phyloP scores from a whole-genome alignment of 139 green algal species.

The Chlorella sp. region DNA sequence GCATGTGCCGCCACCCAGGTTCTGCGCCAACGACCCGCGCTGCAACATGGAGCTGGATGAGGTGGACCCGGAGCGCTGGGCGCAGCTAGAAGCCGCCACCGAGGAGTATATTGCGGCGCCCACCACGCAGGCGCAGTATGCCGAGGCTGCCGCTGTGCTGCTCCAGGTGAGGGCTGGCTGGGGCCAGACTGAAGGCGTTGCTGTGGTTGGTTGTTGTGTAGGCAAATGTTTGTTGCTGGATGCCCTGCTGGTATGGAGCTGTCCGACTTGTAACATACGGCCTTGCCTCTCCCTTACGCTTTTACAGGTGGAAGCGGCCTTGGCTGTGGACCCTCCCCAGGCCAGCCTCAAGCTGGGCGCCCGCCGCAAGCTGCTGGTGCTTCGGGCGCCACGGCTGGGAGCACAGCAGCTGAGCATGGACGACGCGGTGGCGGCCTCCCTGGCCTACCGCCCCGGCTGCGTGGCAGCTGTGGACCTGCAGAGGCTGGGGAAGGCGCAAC shows the following conservation, averaged over 20 bases:
- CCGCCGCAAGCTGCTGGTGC: constrained; percentile 11
- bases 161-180: not conserved
- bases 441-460: not conserved
- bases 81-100: constrained; percentile 67
- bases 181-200: not conserved
- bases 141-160: constrained; percentile 59
- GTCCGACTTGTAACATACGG: too few species aligned
- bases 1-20: constrained; percentile 39
- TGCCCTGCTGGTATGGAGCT: too few species aligned
- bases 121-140: constrained; percentile 48
- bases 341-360: not conserved
- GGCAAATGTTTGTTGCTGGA: too few species aligned
- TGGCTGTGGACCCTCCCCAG: not conserved
- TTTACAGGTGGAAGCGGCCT: not conserved
- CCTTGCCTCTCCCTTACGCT: not conserved
- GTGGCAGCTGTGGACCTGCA: constrained; percentile 9
- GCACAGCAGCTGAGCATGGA: not conserved
- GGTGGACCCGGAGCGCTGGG: constrained; percentile 74
- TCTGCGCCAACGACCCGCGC: constrained; percentile 74
- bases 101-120: constrained; percentile 77
- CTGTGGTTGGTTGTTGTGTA: not conserved
- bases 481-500: not conserved
- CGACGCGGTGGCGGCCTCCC: constrained; percentile 6
- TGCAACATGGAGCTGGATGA: constrained; percentile 88
- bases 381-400: constrained; percentile 1